Percentiles rank a stretch among this genome's conserved stretches.
Conservation (phyloP, 1,139 yeast species). For the Williopsis jadinii region DNA sequence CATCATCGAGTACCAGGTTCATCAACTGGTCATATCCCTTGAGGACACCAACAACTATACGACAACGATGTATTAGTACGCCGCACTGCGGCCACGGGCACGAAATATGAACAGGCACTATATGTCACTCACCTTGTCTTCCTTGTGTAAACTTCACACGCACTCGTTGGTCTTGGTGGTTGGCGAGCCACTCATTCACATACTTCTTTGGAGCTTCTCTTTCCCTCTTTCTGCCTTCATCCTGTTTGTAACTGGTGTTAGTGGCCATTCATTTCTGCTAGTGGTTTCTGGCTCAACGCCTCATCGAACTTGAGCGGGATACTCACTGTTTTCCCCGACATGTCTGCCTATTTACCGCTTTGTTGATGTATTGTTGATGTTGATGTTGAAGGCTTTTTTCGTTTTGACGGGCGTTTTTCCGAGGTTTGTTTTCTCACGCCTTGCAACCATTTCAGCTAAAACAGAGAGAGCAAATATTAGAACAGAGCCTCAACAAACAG, state of each 20-base stretch:
- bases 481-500: background rate
- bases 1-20: conserved; percentile 88
- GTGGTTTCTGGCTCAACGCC: too few species aligned
- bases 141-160: conserved; percentile 88
- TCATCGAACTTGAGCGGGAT: too few species aligned
- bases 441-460: too few species aligned
- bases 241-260: conserved; percentile 5
- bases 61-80: too few species aligned
- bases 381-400: background rate
- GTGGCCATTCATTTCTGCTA: background rate
- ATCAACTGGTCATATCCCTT: conserved; percentile 90
- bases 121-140: conserved; percentile 35
- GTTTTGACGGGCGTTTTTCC: background rate
- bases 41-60: conserved; percentile 59
- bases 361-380: background rate
- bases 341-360: background rate
- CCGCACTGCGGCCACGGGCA: too few species aligned
- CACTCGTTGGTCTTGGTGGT: conserved; percentile 66
- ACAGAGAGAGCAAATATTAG: background rate
- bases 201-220: conserved; percentile 74
- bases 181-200: conserved; percentile 77
- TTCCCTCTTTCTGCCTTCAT: conserved; percentile 23
- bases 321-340: background rate
- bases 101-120: background rate
- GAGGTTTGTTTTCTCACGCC: too few species aligned